A percentile compares a stretch with the other conserved stretches of the same genome.
phyloP scores from a whole-genome alignment of 345 rosid species.

The Passiflora organensis region DNA sequence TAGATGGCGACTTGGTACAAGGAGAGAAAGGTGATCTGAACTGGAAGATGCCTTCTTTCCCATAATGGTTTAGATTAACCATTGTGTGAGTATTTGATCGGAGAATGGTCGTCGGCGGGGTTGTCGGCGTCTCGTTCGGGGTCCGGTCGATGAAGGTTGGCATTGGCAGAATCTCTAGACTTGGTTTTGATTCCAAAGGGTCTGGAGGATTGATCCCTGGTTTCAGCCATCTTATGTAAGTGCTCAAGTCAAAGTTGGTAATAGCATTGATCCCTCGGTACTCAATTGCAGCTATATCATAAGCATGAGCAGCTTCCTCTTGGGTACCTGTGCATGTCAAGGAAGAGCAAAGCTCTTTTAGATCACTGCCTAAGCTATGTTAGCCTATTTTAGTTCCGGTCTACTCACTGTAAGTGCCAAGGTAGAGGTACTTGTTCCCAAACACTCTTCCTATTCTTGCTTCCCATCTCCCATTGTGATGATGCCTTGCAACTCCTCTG shows the following conservation, averaged over 20 bases:
- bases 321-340: slow-evolving; percentile 29
- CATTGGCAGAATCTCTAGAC: background rate
- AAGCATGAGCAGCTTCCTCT: slow-evolving; percentile 30
- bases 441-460: slow-evolving; percentile 70
- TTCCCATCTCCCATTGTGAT: slow-evolving; percentile 74
- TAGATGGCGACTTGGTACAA: slow-evolving; percentile 18
- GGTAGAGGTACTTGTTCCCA: slow-evolving; percentile 66
- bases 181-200: slow-evolving; percentile 18
- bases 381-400: too few species aligned
- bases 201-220: slow-evolving; percentile 18
- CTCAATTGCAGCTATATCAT: slow-evolving; percentile 16
- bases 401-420: slow-evolving; percentile 64
- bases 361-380: too few species aligned
- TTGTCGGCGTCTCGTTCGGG: slow-evolving; percentile 8
- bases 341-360: too few species aligned
- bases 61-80: slow-evolving; percentile 3
- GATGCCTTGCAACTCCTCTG: slow-evolving; percentile 56
- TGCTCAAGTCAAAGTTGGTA: slow-evolving; percentile 15
- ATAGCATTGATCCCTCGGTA: slow-evolving; percentile 18
- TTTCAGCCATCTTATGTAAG: slow-evolving; percentile 24
- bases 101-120: slow-evolving; percentile 10
- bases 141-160: slow-evolving; percentile 5
- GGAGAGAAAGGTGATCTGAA: slow-evolving; percentile 7
- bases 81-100: slow-evolving; percentile 14
- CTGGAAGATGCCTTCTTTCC: slow-evolving; percentile 2